Conservation (phyloP, 2,329 filamentous ascomycete species). For the Teratosphaeria pseudoeucalypti region DNA sequence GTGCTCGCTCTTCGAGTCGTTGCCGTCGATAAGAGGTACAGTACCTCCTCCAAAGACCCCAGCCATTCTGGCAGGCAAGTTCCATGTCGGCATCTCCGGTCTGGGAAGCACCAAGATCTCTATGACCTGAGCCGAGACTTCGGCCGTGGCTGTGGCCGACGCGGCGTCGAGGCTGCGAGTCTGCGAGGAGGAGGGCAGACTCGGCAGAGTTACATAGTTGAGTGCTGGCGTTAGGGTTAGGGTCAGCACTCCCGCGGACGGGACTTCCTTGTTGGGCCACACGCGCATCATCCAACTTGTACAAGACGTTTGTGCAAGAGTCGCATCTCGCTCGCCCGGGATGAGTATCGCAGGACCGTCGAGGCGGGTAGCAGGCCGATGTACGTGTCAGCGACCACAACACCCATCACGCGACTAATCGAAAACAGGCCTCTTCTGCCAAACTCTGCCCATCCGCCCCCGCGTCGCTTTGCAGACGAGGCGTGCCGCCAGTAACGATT, state of each 20-base stretch:
- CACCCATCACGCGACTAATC: conserved; percentile 5
- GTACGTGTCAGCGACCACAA: conserved; percentile 34
- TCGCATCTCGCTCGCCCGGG: neutral
- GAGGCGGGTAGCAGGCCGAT: conserved; percentile 49
- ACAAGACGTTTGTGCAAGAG: neutral
- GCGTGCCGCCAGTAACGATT: conserved; percentile 5
- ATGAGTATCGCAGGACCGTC: conserved; percentile 60
- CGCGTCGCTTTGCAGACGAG: conserved; percentile 7
- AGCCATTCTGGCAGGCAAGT: neutral
- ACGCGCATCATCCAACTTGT: neutral
- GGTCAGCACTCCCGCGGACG: neutral
- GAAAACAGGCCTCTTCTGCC: conserved; percentile 10
- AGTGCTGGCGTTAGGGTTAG: neutral
- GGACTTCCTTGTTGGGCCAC: neutral
- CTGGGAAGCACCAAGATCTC: neutral
- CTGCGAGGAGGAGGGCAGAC: neutral
- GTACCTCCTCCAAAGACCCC: neutral
- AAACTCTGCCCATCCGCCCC: conserved; percentile 5
- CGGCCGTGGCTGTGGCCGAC: neutral
- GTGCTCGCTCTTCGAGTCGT: neutral
- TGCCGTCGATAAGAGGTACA: neutral
- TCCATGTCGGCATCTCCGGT: neutral
- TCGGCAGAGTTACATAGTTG: too few relatives aligned
- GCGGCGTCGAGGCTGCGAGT: neutral
- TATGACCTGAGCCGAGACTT: neutral